A percentile compares a stretch with the other conserved stretches of the same genome.
These are phyloP conservation scores for Camellia granthamiana DNA, from an alignment of 148 eudicot genomes.

Conservation along the genomic window DNA sequence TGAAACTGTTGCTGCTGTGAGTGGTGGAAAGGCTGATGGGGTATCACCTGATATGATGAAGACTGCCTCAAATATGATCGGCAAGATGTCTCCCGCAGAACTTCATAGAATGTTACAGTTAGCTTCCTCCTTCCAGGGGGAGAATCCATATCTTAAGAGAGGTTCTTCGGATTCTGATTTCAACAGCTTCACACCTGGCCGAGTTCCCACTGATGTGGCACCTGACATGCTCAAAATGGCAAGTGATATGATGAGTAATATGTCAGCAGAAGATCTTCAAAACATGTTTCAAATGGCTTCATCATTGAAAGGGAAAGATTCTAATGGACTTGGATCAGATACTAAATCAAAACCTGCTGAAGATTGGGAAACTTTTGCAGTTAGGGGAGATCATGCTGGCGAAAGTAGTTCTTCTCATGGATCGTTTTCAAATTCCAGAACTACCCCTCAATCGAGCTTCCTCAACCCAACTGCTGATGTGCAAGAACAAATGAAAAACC, in stretches of 20 bases:
- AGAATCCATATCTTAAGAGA: slow-evolving; percentile 28
- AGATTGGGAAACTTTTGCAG: slow-evolving; percentile 28
- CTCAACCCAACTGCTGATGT: slow-evolving; percentile 59
- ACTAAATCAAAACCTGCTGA: slow-evolving; percentile 21
- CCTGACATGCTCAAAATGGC: slow-evolving; percentile 95
- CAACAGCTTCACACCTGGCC: slow-evolving; percentile 45
- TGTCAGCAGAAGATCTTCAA: slow-evolving; percentile 79
- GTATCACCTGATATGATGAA: slow-evolving; percentile 82
- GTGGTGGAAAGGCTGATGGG: slow-evolving; percentile 57
- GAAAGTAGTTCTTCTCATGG: slow-evolving; percentile 47
- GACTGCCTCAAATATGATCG: slow-evolving; percentile 76
- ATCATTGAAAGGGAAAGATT: slow-evolving; percentile 56
- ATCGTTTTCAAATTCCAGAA: slow-evolving; percentile 37
- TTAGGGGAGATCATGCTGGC: slow-evolving; percentile 32
- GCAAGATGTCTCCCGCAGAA: slow-evolving; percentile 90
- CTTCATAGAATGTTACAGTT: slow-evolving; percentile 84
- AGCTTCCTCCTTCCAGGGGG: slow-evolving; percentile 87
- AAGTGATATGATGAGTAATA: slow-evolving; percentile 89
- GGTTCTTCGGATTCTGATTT: slow-evolving; percentile 31
- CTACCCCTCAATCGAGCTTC: slow-evolving; percentile 49
- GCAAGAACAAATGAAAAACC: slow-evolving; percentile 94
- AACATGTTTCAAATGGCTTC: slow-evolving; percentile 88
- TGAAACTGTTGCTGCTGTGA: slow-evolving; percentile 63
- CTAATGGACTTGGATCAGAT: slow-evolving; percentile 38
- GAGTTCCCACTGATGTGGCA: slow-evolving; percentile 56